These are phyloP conservation scores for Cyclostephanos invisitatus DNA, from an alignment of 108 stramenopile genomes.

Conservation along the genomic window DNA sequence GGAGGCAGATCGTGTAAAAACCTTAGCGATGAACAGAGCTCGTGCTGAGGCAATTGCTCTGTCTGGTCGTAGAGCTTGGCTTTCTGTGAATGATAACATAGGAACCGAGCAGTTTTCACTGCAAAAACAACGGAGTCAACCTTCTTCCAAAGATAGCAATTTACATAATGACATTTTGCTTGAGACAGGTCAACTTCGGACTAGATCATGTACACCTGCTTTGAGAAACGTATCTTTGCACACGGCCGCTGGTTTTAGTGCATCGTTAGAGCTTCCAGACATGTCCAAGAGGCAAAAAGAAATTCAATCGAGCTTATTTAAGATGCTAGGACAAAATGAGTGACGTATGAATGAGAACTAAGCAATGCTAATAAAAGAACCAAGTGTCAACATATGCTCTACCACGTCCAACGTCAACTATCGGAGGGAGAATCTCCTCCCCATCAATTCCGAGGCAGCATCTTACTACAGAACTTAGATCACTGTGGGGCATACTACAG, in stretches of 20 bases:
- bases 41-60: slow-evolving; percentile 1
- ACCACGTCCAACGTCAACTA: too few species aligned
- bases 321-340: slow-evolving; percentile 40
- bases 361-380: too few species aligned
- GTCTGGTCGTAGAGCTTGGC: slow-evolving; percentile 17
- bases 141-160: background rate
- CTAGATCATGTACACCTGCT: background rate
- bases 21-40: background rate
- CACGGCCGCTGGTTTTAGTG: slow-evolving; percentile 10
- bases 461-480: too few species aligned
- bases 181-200: background rate
- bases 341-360: background rate
- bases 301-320: slow-evolving; percentile 41
- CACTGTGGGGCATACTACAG: too few species aligned
- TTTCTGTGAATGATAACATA: slow-evolving; percentile 5
- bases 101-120: background rate
- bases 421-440: too few species aligned
- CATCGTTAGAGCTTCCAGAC: slow-evolving; percentile 27
- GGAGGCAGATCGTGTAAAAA: background rate
- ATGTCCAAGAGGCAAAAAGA: slow-evolving; percentile 43
- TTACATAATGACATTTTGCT: background rate
- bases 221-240: background rate
- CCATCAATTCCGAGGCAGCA: too few species aligned
- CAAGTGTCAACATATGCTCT: too few species aligned
- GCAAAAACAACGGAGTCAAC: background rate